Conservation (phyloP, 2,329 filamentous ascomycete species). For the Penicillium sclerotiorum region DNA sequence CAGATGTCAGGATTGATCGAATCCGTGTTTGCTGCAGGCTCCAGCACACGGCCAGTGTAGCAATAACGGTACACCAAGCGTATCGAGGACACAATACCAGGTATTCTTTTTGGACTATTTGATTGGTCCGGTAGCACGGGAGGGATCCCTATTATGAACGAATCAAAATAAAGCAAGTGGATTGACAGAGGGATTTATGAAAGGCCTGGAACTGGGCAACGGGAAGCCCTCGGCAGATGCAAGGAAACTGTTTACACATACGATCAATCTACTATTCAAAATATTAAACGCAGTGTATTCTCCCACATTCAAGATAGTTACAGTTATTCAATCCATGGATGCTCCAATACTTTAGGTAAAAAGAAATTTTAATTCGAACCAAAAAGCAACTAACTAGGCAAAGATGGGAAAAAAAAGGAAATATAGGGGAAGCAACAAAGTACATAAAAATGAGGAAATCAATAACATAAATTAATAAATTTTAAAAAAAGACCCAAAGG, state of each 20-base stretch:
- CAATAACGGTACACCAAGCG: slow-evolving; percentile 16
- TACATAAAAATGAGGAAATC: no score
- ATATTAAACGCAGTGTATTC: no score
- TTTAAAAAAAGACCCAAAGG: no score
- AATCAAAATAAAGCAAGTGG: slow-evolving; percentile 13
- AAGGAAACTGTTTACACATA: no score
- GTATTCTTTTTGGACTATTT: slow-evolving; percentile 10
- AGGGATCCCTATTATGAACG: slow-evolving; percentile 3
- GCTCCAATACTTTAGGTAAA: background rate
- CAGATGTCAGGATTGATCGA: slow-evolving; percentile 18
- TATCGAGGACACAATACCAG: slow-evolving; percentile 18
- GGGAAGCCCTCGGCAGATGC: slow-evolving; percentile 20
- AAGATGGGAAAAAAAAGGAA: background rate
- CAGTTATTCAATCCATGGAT: background rate
- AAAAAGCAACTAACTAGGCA: background rate
- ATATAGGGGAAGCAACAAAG: no score
- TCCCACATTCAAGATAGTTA: no score
- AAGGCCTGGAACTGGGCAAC: slow-evolving; percentile 26
- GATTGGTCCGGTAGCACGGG: slow-evolving; percentile 18
- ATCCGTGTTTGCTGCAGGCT: slow-evolving; percentile 16
- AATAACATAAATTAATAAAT: no score
- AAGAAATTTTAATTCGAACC: background rate
- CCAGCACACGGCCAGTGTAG: slow-evolving; percentile 27
- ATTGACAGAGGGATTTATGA: background rate
- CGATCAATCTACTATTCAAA: no score